Evolutionary conservation across 116 monocot species (phyloP).

Genomic region (Iris pallida): DNA sequence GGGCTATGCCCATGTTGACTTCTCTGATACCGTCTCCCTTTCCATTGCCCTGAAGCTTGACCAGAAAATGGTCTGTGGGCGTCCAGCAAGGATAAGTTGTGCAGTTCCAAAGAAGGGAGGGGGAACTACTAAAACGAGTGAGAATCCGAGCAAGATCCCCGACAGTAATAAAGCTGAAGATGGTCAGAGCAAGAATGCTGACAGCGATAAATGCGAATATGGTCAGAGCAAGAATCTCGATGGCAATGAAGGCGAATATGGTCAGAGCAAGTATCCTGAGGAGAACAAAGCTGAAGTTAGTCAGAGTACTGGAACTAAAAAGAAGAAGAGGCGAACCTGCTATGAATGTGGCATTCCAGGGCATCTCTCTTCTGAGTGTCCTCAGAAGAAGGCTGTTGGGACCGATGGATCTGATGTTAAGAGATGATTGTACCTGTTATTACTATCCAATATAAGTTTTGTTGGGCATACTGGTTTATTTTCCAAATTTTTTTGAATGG

Average conservation of each 20-base stretch:
- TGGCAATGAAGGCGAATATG: too few species aligned
- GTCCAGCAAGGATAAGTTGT: constrained; percentile 72
- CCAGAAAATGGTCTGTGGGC: constrained; percentile 60
- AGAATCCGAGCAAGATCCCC: too few species aligned
- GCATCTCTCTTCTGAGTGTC: constrained; percentile 80
- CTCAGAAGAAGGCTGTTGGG: constrained; percentile 30
- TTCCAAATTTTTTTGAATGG: too few species aligned
- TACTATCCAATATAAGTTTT: too few species aligned
- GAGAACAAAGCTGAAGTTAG: too few species aligned
- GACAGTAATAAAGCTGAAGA: too few species aligned
- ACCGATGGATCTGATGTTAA: not conserved
- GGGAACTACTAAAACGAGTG: not conserved
- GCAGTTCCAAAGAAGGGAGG: constrained; percentile 59
- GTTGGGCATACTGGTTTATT: too few species aligned
- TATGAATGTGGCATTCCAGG: constrained; percentile 82
- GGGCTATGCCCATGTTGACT: constrained; percentile 93
- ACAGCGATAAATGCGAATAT: not conserved
- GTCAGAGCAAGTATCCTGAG: too few species aligned
- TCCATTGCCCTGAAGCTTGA: constrained; percentile 70
- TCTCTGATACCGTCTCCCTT: constrained; percentile 55
- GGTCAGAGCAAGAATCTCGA: too few species aligned
- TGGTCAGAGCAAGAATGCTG: not conserved
- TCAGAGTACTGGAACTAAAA: constrained; percentile 18
- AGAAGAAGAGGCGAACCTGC: constrained; percentile 84
- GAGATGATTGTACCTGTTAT: not conserved